phyloP scores from a whole-genome alignment of 257 asterid genomes.

The Oldenlandia corymbosa region DNA sequence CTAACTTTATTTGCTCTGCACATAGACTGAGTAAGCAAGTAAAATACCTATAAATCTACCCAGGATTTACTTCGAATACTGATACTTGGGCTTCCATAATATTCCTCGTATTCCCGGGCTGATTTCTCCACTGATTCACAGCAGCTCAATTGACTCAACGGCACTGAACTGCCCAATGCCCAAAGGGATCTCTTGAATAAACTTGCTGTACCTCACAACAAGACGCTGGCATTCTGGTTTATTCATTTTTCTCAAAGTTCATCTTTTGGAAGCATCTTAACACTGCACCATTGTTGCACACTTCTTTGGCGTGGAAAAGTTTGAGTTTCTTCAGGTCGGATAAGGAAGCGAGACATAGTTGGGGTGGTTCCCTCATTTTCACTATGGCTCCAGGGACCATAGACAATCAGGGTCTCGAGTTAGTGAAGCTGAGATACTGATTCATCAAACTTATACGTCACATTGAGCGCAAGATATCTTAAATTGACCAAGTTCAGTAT shows the following conservation, averaged over 20 bases:
- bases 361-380: neutral
- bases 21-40: too few species aligned
- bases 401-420: slow-evolving; percentile 27
- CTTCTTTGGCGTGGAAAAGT: slow-evolving; percentile 15
- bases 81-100: too few species aligned
- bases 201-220: slow-evolving; percentile 4
- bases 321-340: slow-evolving; percentile 31
- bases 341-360: neutral
- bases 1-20: too few species aligned
- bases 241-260: neutral
- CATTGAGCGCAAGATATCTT: slow-evolving; percentile 2
- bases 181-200: neutral
- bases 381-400: slow-evolving; percentile 14
- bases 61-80: too few species aligned
- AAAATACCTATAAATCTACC: too few species aligned
- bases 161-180: neutral
- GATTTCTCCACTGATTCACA: slow-evolving; percentile 7
- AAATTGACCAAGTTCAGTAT: neutral
- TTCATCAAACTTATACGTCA: slow-evolving; percentile 16
- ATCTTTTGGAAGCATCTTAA: neutral
- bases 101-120: slow-evolving; percentile 5
- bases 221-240: neutral
- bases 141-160: slow-evolving; percentile 4
- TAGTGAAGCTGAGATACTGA: slow-evolving; percentile 8
- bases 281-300: neutral